These are phyloP conservation scores for Leishmania turanica DNA, from an alignment of 208 protist genomes.

Conservation along the genomic window DNA sequence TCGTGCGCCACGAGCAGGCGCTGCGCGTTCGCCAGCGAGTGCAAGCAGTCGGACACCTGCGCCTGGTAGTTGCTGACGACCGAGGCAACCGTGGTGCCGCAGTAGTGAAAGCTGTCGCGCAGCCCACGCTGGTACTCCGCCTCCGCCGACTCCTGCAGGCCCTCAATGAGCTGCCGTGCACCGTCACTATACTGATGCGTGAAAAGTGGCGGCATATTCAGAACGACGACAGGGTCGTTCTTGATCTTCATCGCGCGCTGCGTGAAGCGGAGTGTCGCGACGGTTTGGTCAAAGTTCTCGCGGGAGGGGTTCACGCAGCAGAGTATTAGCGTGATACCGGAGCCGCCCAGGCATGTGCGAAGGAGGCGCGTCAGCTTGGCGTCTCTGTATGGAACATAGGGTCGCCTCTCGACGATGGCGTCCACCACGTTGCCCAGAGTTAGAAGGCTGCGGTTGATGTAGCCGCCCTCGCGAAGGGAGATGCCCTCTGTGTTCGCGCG, in stretches of 20 bases:
- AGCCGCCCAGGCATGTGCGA: conserved; percentile 79
- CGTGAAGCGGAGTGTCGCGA: conserved; percentile 83
- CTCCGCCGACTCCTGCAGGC: conserved; percentile 45
- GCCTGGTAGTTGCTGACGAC: conserved; percentile 54
- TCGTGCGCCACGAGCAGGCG: conserved; percentile 84
- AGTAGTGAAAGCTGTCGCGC: conserved; percentile 74
- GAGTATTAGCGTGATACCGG: conserved; percentile 90
- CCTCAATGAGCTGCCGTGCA: conserved; percentile 49
- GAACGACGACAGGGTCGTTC: conserved; percentile 86
- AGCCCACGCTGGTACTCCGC: conserved; percentile 75
- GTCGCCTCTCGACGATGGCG: conserved; percentile 60
- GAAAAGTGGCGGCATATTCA: conserved; percentile 82
- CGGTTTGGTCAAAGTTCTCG: conserved; percentile 90
- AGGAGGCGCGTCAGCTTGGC: conserved; percentile 90
- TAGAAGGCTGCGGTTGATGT: conserved; percentile 93
- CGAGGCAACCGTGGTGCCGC: conserved; percentile 45
- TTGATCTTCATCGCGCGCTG: conserved; percentile 91
- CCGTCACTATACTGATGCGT: conserved; percentile 77
- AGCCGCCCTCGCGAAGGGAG: conserved; percentile 59
- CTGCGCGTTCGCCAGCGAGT: conserved; percentile 73
- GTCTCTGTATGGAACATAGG: conserved; percentile 88
- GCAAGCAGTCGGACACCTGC: conserved; percentile 69
- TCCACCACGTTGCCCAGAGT: conserved; percentile 92
- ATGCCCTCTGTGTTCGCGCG: conserved; percentile 85
- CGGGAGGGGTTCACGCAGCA: conserved; percentile 89